A percentile compares a stretch with the other conserved stretches of the same genome.
Conservation (phyloP, 2,329 filamentous ascomycete genomes). For the Aspergillus versicolor region DNA sequence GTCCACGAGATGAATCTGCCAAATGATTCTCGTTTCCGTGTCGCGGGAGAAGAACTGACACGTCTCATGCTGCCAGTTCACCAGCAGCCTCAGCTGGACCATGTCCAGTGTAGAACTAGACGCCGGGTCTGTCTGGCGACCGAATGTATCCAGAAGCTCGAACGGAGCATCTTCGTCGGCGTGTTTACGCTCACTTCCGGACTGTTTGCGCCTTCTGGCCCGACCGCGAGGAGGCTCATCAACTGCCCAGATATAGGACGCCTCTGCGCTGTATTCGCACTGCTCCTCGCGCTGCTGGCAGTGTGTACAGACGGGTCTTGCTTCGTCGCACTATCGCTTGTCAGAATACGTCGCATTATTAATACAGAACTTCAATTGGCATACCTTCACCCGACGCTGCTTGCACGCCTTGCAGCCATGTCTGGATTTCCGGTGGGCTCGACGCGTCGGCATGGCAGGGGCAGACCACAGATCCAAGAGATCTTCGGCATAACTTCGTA, state of each 20-base stretch:
- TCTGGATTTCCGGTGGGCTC: slow-evolving; percentile 24
- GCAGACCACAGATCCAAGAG: not conserved
- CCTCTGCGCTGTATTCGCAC: slow-evolving; percentile 18
- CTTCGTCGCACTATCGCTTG: slow-evolving; percentile 22
- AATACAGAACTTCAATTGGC: not conserved
- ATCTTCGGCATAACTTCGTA: not conserved
- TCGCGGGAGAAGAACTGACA: slow-evolving; percentile 19
- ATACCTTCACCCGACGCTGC: slow-evolving; percentile 24
- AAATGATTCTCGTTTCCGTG: slow-evolving; percentile 19
- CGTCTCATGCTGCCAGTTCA: slow-evolving; percentile 23
- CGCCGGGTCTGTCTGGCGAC: not conserved
- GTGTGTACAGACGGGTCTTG: slow-evolving; percentile 19
- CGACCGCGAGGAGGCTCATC: not conserved
- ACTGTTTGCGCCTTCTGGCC: not conserved
- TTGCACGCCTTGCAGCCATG: slow-evolving; percentile 26
- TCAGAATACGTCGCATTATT: not conserved
- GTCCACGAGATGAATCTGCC: slow-evolving; percentile 19
- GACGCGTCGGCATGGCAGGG: slow-evolving; percentile 15
- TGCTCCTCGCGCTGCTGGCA: slow-evolving; percentile 18
- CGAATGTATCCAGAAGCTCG: not conserved
- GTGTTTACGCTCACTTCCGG: too few relatives aligned
- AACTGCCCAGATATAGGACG: slow-evolving; percentile 17
- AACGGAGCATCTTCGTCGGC: not conserved
- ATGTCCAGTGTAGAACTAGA: slow-evolving; percentile 14
- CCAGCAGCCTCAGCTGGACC: slow-evolving; percentile 18